phyloP scores from a whole-genome alignment of 2,329 filamentous ascomycete genomes.

The Sporothrix inflata region DNA sequence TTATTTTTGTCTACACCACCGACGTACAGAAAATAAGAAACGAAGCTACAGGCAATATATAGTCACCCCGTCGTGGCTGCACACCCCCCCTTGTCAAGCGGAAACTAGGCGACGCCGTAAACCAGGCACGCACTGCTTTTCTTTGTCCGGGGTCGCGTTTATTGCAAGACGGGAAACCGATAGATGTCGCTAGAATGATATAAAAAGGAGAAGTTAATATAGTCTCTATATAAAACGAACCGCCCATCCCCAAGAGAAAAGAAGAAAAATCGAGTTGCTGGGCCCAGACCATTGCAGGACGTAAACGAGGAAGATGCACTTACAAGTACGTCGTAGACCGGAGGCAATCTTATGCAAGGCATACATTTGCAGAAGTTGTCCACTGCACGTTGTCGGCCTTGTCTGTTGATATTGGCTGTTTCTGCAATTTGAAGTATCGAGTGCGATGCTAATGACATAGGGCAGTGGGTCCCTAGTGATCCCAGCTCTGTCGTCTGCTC shows the following conservation, averaged over 20 bases:
- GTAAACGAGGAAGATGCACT: not conserved
- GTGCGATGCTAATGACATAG: constrained; percentile 17
- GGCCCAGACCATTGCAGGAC: not conserved
- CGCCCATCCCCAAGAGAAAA: not conserved
- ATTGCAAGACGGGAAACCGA: not conserved
- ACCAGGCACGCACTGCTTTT: not conserved
- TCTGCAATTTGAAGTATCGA: not conserved
- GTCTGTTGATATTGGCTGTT: not conserved
- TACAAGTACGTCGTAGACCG: too few species aligned
- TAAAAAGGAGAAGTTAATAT: not conserved
- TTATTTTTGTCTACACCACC: not conserved
- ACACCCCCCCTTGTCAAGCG: not conserved
- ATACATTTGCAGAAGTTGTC: not conserved
- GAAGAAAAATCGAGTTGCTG: not conserved
- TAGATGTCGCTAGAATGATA: not conserved
- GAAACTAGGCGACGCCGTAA: not conserved
- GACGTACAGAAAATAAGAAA: too few species aligned
- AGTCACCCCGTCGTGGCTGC: not conserved
- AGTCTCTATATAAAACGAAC: not conserved
- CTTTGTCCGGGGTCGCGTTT: not conserved
- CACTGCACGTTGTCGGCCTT: not conserved
- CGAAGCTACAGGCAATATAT: constrained; percentile 7
- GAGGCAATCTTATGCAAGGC: not conserved
- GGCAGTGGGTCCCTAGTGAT: not conserved
- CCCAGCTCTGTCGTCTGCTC: not conserved